Evolutionary conservation across 202 grass and related monocot genomes (phyloP).

Genomic region (Dendrocalamus latiflorus): DNA sequence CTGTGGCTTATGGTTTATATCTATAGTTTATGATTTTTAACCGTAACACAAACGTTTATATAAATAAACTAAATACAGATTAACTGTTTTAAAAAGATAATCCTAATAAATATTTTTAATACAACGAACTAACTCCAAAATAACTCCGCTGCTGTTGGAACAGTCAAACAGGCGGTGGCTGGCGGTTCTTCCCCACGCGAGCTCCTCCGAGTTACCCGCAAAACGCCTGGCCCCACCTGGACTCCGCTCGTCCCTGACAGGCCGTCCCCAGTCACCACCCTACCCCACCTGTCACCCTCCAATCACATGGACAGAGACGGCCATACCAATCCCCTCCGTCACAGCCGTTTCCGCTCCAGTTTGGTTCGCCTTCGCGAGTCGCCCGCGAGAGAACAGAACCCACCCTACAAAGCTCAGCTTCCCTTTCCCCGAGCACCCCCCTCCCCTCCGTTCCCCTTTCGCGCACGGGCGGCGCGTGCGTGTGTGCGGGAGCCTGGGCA

Average conservation of each 20-base stretch:
- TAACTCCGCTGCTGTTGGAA: too few relatives aligned
- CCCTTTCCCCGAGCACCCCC: neutral
- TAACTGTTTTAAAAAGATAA: too few relatives aligned
- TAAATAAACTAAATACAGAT: too few relatives aligned
- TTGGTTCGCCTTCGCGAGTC: neutral
- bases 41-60: too few relatives aligned
- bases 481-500: neutral
- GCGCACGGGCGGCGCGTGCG: neutral
- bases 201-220: neutral
- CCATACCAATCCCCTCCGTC: neutral
- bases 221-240: neutral
- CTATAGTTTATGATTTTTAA: too few relatives aligned
- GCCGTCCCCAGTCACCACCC: neutral
- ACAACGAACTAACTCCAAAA: too few relatives aligned
- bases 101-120: too few relatives aligned
- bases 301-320: neutral
- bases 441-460: neutral
- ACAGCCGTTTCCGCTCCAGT: neutral
- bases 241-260: neutral
- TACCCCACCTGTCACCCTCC: conserved; percentile 31
- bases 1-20: too few relatives aligned
- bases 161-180: neutral
- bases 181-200: neutral
- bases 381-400: neutral
- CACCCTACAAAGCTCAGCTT: neutral